A percentile compares a stretch with the other conserved stretches of the same genome.
These are phyloP conservation scores for Epichloe brachyelytri DNA, from an alignment of 2,329 filamentous ascomycete genomes.

Conservation along the genomic window DNA sequence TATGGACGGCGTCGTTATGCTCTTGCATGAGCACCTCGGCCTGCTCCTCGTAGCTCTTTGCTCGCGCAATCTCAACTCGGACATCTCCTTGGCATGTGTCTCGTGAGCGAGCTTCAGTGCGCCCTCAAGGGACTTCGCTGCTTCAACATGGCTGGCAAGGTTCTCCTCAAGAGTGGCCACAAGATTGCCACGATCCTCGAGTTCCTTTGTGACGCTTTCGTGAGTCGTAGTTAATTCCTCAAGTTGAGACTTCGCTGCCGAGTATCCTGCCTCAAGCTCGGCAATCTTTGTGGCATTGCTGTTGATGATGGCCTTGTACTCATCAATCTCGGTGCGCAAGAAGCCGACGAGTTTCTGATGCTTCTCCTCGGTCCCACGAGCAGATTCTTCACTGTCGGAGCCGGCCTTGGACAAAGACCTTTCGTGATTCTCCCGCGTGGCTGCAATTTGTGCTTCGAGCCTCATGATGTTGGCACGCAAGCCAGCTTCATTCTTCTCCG, in stretches of 20 bases:
- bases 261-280: slow-evolving; percentile 61
- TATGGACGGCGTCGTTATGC: slow-evolving; percentile 41
- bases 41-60: slow-evolving; percentile 44
- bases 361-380: slow-evolving; percentile 34
- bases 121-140: slow-evolving; percentile 41
- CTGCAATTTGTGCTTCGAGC: slow-evolving; percentile 48
- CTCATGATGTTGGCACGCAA: slow-evolving; percentile 61
- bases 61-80: slow-evolving; percentile 33
- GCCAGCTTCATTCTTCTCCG: slow-evolving; percentile 59
- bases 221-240: slow-evolving; percentile 51
- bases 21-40: slow-evolving; percentile 46
- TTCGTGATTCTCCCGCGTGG: slow-evolving; percentile 39
- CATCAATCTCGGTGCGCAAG: slow-evolving; percentile 63
- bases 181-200: slow-evolving; percentile 32
- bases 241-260: slow-evolving; percentile 52
- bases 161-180: slow-evolving; percentile 43
- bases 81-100: slow-evolving; percentile 37
- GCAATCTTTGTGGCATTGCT: slow-evolving; percentile 56
- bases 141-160: slow-evolving; percentile 45
- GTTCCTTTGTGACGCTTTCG: slow-evolving; percentile 34
- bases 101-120: slow-evolving; percentile 35
- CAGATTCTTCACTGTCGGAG: slow-evolving; percentile 27
- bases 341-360: slow-evolving; percentile 47
- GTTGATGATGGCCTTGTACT: slow-evolving; percentile 64
- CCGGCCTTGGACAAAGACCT: slow-evolving; percentile 28